Percentiles rank a stretch among this genome's conserved stretches.
Conservation (phyloP, 2,329 filamentous ascomycete species). For the Metarhizium brunneum region DNA sequence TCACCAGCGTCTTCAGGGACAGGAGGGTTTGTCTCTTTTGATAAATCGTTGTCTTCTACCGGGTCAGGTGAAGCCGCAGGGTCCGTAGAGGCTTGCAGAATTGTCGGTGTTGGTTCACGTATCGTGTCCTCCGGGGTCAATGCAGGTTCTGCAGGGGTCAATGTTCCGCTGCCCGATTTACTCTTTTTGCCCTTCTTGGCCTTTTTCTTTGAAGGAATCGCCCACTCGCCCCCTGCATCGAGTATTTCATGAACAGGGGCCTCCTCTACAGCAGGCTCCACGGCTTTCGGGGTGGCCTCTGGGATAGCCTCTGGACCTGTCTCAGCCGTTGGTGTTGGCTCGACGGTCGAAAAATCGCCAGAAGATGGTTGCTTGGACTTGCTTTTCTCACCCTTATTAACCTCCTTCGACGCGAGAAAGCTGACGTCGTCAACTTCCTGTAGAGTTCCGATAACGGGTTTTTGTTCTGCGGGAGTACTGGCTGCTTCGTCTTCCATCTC, state of each 20-base stretch:
- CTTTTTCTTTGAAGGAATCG: constrained; percentile 17
- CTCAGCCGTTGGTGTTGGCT: constrained; percentile 1
- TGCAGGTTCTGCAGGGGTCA: not conserved
- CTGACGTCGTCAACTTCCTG: constrained; percentile 14
- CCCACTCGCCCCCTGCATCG: constrained; percentile 9
- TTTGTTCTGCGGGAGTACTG: not conserved
- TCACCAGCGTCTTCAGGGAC: not conserved
- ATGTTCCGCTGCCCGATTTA: constrained; percentile 5
- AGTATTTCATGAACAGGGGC: not conserved
- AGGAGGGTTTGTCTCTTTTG: not conserved
- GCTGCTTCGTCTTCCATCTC: constrained; percentile 7
- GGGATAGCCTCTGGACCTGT: not conserved
- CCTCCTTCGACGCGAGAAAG: constrained; percentile 32
- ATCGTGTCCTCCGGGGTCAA: not conserved
- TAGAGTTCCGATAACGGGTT: not conserved
- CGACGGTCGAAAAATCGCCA: not conserved
- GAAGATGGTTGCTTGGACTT: not conserved
- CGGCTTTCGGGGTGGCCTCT: not conserved
- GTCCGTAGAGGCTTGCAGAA: not conserved
- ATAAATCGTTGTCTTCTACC: not conserved
- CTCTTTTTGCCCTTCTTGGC: constrained; percentile 11
- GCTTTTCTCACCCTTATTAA: constrained; percentile 25
- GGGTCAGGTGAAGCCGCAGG: not conserved
- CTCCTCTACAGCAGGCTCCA: not conserved
- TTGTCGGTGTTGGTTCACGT: not conserved